phyloP scores from a whole-genome alignment of 2,329 filamentous ascomycete species.

The Elsinoe australis region DNA sequence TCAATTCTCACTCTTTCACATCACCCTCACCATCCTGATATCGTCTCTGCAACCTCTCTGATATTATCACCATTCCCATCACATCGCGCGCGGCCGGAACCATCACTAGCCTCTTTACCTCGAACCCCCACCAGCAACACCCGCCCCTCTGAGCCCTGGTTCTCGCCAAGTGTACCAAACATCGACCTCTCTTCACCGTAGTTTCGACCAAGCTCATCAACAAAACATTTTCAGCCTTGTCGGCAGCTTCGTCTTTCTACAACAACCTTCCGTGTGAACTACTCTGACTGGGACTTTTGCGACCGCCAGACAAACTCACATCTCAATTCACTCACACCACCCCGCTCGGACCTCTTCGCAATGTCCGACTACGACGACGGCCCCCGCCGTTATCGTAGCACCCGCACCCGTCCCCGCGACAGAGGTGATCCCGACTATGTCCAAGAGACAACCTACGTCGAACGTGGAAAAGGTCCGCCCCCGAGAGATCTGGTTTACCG shows the following conservation, averaged over 20 bases:
- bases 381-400: constrained; percentile 37
- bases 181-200: constrained; percentile 13
- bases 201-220: constrained; percentile 12
- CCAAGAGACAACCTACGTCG: constrained; percentile 44
- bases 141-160: constrained; percentile 6
- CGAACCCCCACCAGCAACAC: constrained; percentile 14
- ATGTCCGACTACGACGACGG: constrained; percentile 45
- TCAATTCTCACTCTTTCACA: not conserved
- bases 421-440: constrained; percentile 46
- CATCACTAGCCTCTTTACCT: not conserved
- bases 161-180: constrained; percentile 16
- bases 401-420: constrained; percentile 37
- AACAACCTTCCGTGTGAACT: not conserved
- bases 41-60: not conserved
- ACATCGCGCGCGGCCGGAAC: too few species aligned
- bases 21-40: not conserved
- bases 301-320: constrained; percentile 1
- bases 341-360: constrained; percentile 19
- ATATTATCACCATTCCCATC: not conserved
- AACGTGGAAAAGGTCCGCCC: constrained; percentile 37
- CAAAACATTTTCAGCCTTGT: not conserved
- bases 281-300: not conserved
- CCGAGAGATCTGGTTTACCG: constrained; percentile 45
- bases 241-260: not conserved
- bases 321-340: not conserved